Percentiles rank a stretch among this genome's conserved stretches.
Conservation (phyloP, 208 protist genomes). For the Crithidia mellificae region DNA sequence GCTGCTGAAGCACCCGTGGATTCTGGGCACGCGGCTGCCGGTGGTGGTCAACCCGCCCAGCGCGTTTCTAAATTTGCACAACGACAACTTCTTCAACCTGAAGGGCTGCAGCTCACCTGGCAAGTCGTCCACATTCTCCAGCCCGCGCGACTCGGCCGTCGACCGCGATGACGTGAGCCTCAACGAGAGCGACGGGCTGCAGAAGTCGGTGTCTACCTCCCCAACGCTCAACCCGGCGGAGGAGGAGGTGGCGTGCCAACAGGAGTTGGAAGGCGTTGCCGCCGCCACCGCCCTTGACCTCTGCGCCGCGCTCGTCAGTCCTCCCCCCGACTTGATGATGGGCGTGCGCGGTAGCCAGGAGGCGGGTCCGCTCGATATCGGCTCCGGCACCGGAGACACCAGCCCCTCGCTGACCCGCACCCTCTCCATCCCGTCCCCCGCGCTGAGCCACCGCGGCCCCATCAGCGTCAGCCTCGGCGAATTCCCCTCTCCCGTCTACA, state of each 20-base stretch:
- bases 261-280: constrained; percentile 74
- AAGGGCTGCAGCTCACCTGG: constrained; percentile 20
- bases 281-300: constrained; percentile 72
- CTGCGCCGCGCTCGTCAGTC: constrained; percentile 60
- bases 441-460: constrained; percentile 36
- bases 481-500: constrained; percentile 38
- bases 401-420: constrained; percentile 38
- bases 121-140: constrained; percentile 39
- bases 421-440: constrained; percentile 36
- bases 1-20: constrained; percentile 84
- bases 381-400: constrained; percentile 28
- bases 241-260: constrained; percentile 69
- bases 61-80: constrained; percentile 26
- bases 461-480: constrained; percentile 40
- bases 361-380: constrained; percentile 10
- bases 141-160: constrained; percentile 36
- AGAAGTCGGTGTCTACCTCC: constrained; percentile 29
- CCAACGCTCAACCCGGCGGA: constrained; percentile 35
- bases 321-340: constrained; percentile 29
- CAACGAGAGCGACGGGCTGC: constrained; percentile 29
- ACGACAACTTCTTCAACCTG: constrained; percentile 18
- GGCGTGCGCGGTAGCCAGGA: constrained; percentile 11
- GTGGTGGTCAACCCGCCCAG: constrained; percentile 12
- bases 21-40: constrained; percentile 44
- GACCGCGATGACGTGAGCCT: constrained; percentile 38